Evolutionary conservation across 305 asterid genomes (phyloP).

Genomic region (Ilex paraguariensis): DNA sequence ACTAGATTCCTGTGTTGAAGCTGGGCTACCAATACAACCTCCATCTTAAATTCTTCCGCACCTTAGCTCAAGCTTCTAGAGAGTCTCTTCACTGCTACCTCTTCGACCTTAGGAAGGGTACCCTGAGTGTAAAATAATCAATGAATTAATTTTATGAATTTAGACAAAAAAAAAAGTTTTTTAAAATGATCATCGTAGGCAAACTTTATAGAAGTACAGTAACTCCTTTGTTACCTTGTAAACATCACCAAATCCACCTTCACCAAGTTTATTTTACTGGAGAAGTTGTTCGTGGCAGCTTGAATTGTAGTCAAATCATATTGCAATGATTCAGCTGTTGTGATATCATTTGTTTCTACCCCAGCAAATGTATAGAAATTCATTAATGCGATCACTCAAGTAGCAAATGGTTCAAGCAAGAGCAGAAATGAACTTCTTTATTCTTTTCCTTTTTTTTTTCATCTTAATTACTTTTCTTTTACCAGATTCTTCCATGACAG

Average conservation of each 20-base stretch:
- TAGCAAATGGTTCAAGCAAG: background rate
- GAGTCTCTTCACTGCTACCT: constrained; percentile 45
- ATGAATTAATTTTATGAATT: background rate
- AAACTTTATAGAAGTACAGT: too few species aligned
- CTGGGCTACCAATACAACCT: constrained; percentile 30
- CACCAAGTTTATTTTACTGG: constrained; percentile 33
- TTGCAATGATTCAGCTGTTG: constrained; percentile 30
- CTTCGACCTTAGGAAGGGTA: constrained; percentile 18
- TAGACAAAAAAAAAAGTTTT: background rate
- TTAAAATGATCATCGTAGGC: too few species aligned
- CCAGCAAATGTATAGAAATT: background rate
- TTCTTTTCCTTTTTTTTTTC: background rate
- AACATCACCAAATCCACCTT: constrained; percentile 51
- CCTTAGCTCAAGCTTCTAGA: constrained; percentile 31
- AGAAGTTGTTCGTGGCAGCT: constrained; percentile 36
- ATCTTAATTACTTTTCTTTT: background rate
- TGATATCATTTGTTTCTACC: constrained; percentile 21
- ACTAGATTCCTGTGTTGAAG: constrained; percentile 49
- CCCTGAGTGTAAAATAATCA: constrained; percentile 21
- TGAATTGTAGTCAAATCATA: constrained; percentile 24
- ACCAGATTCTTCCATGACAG: constrained; percentile 1
- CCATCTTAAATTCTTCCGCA: constrained; percentile 32
- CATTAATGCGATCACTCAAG: background rate
- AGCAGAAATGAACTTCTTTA: background rate
- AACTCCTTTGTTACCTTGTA: constrained; percentile 25